Base-by-base conservation (phyloP, 2,329 filamentous ascomycete genomes). In the Pseudogymnoascus sp. region DNA sequence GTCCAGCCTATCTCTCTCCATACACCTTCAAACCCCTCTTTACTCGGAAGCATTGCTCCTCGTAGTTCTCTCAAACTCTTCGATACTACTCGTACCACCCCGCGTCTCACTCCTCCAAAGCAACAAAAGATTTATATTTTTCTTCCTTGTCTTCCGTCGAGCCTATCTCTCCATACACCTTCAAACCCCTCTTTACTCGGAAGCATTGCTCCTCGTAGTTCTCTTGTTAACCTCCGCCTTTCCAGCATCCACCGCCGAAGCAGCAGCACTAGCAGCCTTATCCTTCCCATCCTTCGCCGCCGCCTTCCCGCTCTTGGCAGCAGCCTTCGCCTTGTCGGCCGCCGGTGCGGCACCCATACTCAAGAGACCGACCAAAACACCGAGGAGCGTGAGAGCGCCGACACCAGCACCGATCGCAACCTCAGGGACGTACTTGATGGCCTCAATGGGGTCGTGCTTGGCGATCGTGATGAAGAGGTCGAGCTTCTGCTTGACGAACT, bases 401-500 rank as follows among this genome's bases (percentile, higher is more conserved):
- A 87, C 89, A 72, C 81, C 89, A 72, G 96, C 79, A 72, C 86
- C 90, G 72, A 86, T 92, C 66, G 92, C 91, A 69, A 96, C 88
- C 79, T 97, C 94, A 68, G 94, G 94, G 67, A 97, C 90, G 70
- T 91, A 90, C 76, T 91, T 89, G 76, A 93, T 84, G 43, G 92
- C 92, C 78, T 91, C 79, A 71, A 96, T 79, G 61, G 91, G 92
- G 74, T 93, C 88, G 68, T 83, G 82, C 78, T 90, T 82, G 71
- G 87, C 90, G 71, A 97, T 87, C 70, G 87, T 87, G 71, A 94
- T 75, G 84, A 99, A 99, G 66, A 95, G 86, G 70, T 95, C 88
- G 65, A 95, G 76, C 86, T 97, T 97, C 87, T 96, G 90, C 78
- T 87, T 90, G 78, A 96, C 76, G 78, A 90, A 99, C 69, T 80